Percentiles rank a stretch among this genome's conserved stretches.
Conservation (phyloP, 345 rosid species). For the Linum tenue region DNA sequence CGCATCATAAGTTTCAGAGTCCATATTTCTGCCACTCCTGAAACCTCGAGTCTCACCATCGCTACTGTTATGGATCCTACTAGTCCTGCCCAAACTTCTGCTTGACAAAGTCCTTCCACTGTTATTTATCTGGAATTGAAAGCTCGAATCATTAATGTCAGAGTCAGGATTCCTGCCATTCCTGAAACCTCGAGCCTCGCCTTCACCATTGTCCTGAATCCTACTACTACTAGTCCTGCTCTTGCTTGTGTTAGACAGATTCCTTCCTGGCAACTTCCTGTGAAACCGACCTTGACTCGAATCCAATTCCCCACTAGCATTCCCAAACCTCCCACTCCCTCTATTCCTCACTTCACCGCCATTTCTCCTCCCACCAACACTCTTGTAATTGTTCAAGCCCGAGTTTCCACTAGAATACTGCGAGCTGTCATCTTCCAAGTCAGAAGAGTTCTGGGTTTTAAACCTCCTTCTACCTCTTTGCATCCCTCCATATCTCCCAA, state of each 20-base stretch:
- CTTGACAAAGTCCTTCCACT: background rate
- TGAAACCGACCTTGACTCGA: conserved; percentile 12
- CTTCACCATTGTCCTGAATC: background rate
- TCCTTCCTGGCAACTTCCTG: conserved; percentile 12
- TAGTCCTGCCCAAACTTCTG: background rate
- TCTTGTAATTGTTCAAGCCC: too few relatives aligned
- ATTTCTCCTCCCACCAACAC: background rate
- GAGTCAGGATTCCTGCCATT: background rate
- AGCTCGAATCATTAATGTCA: background rate
- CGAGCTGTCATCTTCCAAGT: too few relatives aligned
- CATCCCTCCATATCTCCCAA: background rate
- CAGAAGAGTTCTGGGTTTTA: background rate
- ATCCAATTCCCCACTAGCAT: background rate
- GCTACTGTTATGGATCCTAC: background rate
- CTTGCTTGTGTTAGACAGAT: background rate
- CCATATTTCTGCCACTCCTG: too few relatives aligned
- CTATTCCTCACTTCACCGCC: conserved; percentile 6
- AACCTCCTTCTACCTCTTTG: background rate
- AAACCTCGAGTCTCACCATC: background rate
- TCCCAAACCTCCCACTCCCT: background rate
- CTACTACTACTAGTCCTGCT: background rate
- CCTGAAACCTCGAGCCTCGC: background rate
- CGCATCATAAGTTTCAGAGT: too few relatives aligned
- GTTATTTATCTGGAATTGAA: too few relatives aligned
- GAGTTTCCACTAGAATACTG: too few relatives aligned